Percentiles rank a stretch among this genome's conserved stretches.
Evolutionary conservation across 805 yeast species (phyloP).

Genomic region (Teunomyces cretensis): DNA sequence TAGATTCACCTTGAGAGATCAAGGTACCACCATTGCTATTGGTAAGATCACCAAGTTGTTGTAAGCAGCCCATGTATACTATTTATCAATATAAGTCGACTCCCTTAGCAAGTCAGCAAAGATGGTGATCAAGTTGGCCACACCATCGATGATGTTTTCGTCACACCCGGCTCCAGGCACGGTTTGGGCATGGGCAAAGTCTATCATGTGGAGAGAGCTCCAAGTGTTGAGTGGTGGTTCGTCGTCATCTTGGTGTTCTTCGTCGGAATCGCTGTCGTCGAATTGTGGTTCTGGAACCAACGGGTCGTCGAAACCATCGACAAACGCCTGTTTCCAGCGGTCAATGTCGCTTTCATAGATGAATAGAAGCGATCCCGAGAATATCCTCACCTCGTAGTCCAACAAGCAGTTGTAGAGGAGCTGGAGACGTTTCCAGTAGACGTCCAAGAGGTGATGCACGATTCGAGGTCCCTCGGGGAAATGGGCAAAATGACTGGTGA

Average conservation of each 20-base stretch:
- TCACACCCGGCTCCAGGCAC: constrained; percentile 68
- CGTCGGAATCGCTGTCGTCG: constrained; percentile 3
- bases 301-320: constrained; percentile 23
- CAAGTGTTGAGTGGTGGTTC: constrained; percentile 34
- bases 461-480: constrained; percentile 26
- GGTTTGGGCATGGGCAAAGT: constrained; percentile 83
- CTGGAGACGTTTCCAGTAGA: constrained; percentile 60
- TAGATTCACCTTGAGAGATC: constrained; percentile 97
- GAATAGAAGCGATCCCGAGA: constrained; percentile 72
- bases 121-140: constrained; percentile 55
- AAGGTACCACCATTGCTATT: constrained; percentile 96
- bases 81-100: constrained; percentile 1
- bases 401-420: constrained; percentile 64
- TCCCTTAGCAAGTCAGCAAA: constrained; percentile 31
- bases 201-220: constrained; percentile 69
- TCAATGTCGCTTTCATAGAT: constrained; percentile 66
- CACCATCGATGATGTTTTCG: constrained; percentile 66
- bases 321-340: constrained; percentile 44
- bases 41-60: constrained; percentile 93
- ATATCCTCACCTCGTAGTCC: constrained; percentile 60
- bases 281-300: constrained; percentile 15
- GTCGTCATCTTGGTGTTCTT: constrained; percentile 20
- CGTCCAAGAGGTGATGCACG: constrained; percentile 32
- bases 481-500: constrained; percentile 42
- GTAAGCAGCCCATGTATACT: constrained; percentile 26